Evolutionary conservation across 176 grass and related monocot species (phyloP).

Genomic region (Oryza officinalis): DNA sequence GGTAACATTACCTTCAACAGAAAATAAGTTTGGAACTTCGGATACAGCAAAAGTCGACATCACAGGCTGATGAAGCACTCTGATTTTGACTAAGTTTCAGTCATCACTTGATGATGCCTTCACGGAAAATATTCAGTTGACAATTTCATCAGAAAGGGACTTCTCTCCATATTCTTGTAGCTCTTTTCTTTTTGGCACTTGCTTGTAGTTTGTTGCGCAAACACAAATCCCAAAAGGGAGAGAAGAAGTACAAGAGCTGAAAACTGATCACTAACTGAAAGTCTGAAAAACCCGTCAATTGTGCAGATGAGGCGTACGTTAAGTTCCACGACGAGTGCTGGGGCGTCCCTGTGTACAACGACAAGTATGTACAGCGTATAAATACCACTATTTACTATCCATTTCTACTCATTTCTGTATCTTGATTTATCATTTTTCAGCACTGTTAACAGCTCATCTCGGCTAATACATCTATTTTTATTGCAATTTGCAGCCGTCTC

Average conservation of each 20-base stretch:
- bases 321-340: constrained; percentile 92
- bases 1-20: neutral
- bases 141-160: constrained; percentile 32
- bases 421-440: neutral
- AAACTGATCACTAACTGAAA: neutral
- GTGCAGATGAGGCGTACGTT: constrained; percentile 78
- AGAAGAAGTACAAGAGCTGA: neutral
- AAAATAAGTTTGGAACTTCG: neutral
- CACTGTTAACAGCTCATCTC: constrained; percentile 13
- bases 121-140: constrained; percentile 23
- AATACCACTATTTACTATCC: neutral
- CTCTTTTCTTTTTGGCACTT: neutral
- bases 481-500: constrained; percentile 49
- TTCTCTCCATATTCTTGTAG: neutral
- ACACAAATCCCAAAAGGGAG: constrained; percentile 12
- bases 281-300: neutral
- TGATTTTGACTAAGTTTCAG: constrained; percentile 31
- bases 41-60: constrained; percentile 11
- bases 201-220: constrained; percentile 7
- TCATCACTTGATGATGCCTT: constrained; percentile 15
- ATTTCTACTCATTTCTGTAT: neutral
- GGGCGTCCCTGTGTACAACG: constrained; percentile 84
- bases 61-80: constrained; percentile 7
- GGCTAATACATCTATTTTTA: too few relatives aligned
- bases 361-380: constrained; percentile 57